These are phyloP conservation scores for Podila clonocystis DNA, from an alignment of 192 early-diverging fungal genomes.

Conservation along the genomic window DNA sequence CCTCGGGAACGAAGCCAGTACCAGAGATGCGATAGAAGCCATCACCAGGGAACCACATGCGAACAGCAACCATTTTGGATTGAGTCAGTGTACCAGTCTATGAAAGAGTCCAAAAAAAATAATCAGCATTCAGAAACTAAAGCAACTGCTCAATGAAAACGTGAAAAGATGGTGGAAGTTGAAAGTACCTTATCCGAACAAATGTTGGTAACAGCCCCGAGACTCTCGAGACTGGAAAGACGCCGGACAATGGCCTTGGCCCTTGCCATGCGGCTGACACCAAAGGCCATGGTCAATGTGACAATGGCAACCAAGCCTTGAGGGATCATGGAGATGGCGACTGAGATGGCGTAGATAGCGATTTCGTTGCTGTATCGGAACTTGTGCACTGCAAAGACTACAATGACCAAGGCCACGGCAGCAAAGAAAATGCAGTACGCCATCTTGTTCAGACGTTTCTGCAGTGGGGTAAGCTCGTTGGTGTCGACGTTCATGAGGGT, in stretches of 20 bases:
- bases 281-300: slow-evolving; percentile 92
- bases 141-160: slow-evolving; percentile 57
- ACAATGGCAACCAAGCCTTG: slow-evolving; percentile 93
- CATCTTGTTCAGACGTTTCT: slow-evolving; percentile 73
- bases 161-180: slow-evolving; percentile 66
- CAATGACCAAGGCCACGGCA: slow-evolving; percentile 77
- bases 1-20: slow-evolving; percentile 67
- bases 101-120: neutral
- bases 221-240: slow-evolving; percentile 85
- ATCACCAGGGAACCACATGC: slow-evolving; percentile 83
- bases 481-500: slow-evolving; percentile 72
- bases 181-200: slow-evolving; percentile 96
- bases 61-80: slow-evolving; percentile 92
- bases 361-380: slow-evolving; percentile 70
- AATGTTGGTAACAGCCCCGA: slow-evolving; percentile 92
- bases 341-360: slow-evolving; percentile 79
- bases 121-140: neutral
- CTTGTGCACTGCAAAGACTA: slow-evolving; percentile 81
- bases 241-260: slow-evolving; percentile 90
- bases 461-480: slow-evolving; percentile 68
- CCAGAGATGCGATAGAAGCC: slow-evolving; percentile 76
- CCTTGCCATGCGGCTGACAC: slow-evolving; percentile 86
- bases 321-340: slow-evolving; percentile 92
- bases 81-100: slow-evolving; percentile 92
- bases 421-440: slow-evolving; percentile 80